A percentile compares a stretch with the other conserved stretches of the same genome.
phyloP scores from a whole-genome alignment of 129 eudicot species.

The Tagetes erecta region DNA sequence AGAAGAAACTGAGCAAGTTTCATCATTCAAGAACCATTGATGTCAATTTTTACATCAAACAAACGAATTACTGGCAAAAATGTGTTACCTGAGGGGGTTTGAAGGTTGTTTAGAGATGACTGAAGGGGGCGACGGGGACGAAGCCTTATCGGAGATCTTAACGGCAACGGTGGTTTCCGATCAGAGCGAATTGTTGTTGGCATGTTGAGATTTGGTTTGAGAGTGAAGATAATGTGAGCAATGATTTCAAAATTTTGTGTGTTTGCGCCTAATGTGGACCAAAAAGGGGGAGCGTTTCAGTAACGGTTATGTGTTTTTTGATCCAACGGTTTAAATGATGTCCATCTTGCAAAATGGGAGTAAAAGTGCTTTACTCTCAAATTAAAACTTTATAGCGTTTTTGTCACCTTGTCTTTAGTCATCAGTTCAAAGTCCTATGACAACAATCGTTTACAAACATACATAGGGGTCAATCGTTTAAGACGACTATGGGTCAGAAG shows the following conservation, averaged over 20 bases:
- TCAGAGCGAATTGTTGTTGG: slow-evolving; percentile 56
- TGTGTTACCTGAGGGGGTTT: slow-evolving; percentile 53
- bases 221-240: background rate
- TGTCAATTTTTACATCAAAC: background rate
- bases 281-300: slow-evolving; percentile 5
- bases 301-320: background rate
- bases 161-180: slow-evolving; percentile 71
- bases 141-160: slow-evolving; percentile 78
- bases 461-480: too few relatives aligned
- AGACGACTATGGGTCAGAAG: too few relatives aligned
- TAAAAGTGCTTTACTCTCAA: background rate
- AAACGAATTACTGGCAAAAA: background rate
- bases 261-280: background rate
- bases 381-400: background rate
- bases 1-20: background rate
- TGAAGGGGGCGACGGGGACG: slow-evolving; percentile 64
- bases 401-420: too few relatives aligned
- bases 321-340: background rate
- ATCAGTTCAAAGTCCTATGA: too few relatives aligned
- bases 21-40: background rate
- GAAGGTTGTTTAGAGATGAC: slow-evolving; percentile 37
- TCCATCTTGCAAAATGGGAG: background rate
- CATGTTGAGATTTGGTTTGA: slow-evolving; percentile 2
- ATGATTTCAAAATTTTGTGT: background rate
- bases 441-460: too few relatives aligned